A percentile compares a stretch with the other conserved stretches of the same genome.
These are phyloP conservation scores for Boletus semigastroideus DNA, from an alignment of 1,284 basidiomycete genomes.

Conservation along the genomic window DNA sequence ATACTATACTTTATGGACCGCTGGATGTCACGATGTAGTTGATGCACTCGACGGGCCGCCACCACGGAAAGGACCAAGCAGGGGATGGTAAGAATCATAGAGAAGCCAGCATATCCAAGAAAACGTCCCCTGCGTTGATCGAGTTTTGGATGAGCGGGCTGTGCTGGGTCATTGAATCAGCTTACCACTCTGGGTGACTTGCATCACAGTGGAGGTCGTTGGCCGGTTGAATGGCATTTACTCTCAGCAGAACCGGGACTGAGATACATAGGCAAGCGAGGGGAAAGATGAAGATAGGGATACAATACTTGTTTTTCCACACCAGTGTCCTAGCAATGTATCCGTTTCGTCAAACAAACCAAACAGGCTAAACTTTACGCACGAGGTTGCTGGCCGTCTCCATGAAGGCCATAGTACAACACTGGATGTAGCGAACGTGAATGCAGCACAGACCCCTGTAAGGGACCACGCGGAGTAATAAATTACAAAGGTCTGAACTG, in stretches of 20 bases:
- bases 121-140: conserved; percentile 51
- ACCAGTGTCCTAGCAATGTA: conserved; percentile 33
- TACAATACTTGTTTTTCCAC: conserved; percentile 44
- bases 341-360: background rate
- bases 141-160: background rate
- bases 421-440: conserved; percentile 48
- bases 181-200: conserved; percentile 53
- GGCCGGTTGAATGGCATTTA: conserved; percentile 43
- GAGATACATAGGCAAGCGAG: conserved; percentile 43
- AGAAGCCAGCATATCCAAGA: conserved; percentile 57
- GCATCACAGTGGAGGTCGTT: conserved; percentile 59
- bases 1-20: conserved; percentile 1
- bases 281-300: conserved; percentile 50
- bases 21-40: conserved; percentile 23
- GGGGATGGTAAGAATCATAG: conserved; percentile 52
- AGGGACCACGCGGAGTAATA: conserved; percentile 48
- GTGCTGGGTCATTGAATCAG: background rate
- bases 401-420: conserved; percentile 49
- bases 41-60: conserved; percentile 40
- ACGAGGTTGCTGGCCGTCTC: conserved; percentile 33
- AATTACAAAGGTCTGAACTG: conserved; percentile 24
- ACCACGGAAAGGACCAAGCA: conserved; percentile 47
- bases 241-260: conserved; percentile 42
- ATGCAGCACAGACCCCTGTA: conserved; percentile 49
- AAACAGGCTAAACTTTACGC: conserved; percentile 13